Percentiles rank a stretch among this genome's conserved stretches.
Evolutionary conservation across 2,329 filamentous ascomycete species (phyloP).

Genomic region (Cladophialophora immunda): DNA sequence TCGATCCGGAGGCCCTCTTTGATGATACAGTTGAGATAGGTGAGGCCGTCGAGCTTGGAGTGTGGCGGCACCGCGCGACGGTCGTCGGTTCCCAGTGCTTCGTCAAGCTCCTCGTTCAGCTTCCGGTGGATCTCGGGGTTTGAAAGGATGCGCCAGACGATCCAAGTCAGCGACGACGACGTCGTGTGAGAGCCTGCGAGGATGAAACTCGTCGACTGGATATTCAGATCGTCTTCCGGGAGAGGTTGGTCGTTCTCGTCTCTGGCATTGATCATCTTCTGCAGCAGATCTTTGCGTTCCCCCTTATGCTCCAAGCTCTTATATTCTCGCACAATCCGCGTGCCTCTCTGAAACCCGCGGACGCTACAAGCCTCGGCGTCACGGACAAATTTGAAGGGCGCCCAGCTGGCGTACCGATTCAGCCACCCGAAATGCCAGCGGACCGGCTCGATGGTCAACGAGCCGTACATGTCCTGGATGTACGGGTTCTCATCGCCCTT

Average conservation of each 20-base stretch:
- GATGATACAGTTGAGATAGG: constrained; percentile 22
- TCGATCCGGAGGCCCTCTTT: constrained; percentile 21
- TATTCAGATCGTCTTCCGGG: constrained; percentile 14
- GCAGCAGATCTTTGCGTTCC: constrained; percentile 18
- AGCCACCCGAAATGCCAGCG: constrained; percentile 22
- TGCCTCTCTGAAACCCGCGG: constrained; percentile 14
- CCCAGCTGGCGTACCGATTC: constrained; percentile 22
- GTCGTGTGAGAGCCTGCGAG: constrained; percentile 21
- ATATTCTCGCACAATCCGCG: constrained; percentile 24
- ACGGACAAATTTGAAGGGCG: constrained; percentile 21
- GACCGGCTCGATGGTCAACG: constrained; percentile 22
- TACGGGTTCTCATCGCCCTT: constrained; percentile 17
- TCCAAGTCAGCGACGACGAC: constrained; percentile 25
- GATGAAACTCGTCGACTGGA: constrained; percentile 24
- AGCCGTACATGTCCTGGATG: constrained; percentile 25
- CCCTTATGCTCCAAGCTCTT: constrained; percentile 16
- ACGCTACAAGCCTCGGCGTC: constrained; percentile 25
- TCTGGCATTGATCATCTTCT: constrained; percentile 22
- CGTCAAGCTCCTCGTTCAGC: constrained; percentile 11
- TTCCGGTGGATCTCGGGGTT: constrained; percentile 8
- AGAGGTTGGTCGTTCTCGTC: constrained; percentile 14
- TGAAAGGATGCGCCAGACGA: constrained; percentile 23
- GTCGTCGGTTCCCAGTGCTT: not conserved
- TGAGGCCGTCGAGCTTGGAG: constrained; percentile 13
- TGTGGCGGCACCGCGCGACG: constrained; percentile 1